These are phyloP conservation scores for Plasmodium blacklocki DNA, from an alignment of 169 alveolate genomes.

Conservation along the genomic window DNA sequence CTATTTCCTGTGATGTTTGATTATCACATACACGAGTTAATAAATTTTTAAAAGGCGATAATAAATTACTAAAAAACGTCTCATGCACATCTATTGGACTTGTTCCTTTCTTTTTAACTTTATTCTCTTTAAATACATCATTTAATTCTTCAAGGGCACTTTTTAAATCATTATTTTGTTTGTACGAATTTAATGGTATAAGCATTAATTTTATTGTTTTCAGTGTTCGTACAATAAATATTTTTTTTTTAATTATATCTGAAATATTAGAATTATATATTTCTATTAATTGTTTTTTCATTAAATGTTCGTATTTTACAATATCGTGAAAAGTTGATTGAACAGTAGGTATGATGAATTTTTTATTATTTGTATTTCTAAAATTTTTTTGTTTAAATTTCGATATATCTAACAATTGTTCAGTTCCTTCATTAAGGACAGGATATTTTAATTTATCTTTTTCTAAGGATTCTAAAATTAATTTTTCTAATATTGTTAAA, in stretches of 20 bases:
- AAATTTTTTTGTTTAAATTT: slow-evolving; percentile 13
- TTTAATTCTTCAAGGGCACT: neutral
- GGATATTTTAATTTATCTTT: too few species aligned
- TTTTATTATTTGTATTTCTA: neutral
- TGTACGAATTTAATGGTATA: too few species aligned
- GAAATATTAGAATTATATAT: too few species aligned
- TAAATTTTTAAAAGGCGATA: neutral
- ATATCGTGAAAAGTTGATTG: slow-evolving; percentile 6
- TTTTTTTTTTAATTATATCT: too few species aligned
- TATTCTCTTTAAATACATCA: neutral
- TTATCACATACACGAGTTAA: too few species aligned
- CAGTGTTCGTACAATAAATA: too few species aligned
- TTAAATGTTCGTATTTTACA: slow-evolving; percentile 40
- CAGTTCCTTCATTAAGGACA: neutral
- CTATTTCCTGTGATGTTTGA: too few species aligned
- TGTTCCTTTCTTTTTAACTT: neutral
- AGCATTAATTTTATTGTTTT: too few species aligned
- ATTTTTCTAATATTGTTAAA: too few species aligned
- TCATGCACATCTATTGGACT: neutral
- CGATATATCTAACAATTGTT: slow-evolving; percentile 17
- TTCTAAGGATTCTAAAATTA: too few species aligned
- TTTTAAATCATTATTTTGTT: slow-evolving; percentile 10
- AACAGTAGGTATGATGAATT: neutral
- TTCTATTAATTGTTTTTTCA: slow-evolving; percentile 19
- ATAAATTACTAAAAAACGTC: neutral